Base-by-base conservation (phyloP, 352 stramenopile genomes). In the Achlya hypogyna region DNA sequence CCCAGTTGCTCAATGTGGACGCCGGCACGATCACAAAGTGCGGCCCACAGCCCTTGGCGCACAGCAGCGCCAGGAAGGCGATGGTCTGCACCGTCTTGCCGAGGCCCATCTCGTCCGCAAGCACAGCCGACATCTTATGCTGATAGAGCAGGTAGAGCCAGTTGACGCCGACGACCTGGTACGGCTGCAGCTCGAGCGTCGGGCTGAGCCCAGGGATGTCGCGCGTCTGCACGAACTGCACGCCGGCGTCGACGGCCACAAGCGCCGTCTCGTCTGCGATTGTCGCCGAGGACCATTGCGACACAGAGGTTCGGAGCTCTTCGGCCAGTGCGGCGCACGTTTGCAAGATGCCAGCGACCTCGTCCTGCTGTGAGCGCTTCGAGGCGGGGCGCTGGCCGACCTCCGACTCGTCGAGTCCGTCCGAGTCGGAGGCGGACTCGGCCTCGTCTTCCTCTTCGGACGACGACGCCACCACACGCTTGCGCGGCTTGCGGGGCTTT, bases 41-140 rank as follows among this genome's bases (percentile, higher is more conserved):
- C 20, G 93, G 91, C 4, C 23, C 74, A 79, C 1, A 74, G 25
- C 5, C 35, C 34, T 60, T 67, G 1, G 75, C 71, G 28, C 88
- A 75, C 0, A 95, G 73, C 18, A 91, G 59, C 47, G 84, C 54
- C 43, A 95, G 65, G 56, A 93, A 95, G 1, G 83, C 34, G 65
- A 93, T 88, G n/a, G 83, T 89, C 64, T 95, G 86, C 2, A 93
- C 84, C 2, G 86, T 95, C 75, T 99, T 99, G 16, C 94, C 94
- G 4, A 98, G 79, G 23, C 92, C 91, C 92, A 97, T 97, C 60
- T 97, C 89, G 65, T 97, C 83, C 0, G 85, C 81, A 4, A 95
- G 62, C 40, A 95, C 84, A 9, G 83, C 80, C 5, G 82, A 92
- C 25, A 93, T 75, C 14, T 81, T 82, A 72, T 95, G 89, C 63